Evolutionary conservation across 2,329 filamentous ascomycete genomes (phyloP), one percentile per base, ranked within the genome.

Genomic region (Diaporthe helianthi): DNA sequence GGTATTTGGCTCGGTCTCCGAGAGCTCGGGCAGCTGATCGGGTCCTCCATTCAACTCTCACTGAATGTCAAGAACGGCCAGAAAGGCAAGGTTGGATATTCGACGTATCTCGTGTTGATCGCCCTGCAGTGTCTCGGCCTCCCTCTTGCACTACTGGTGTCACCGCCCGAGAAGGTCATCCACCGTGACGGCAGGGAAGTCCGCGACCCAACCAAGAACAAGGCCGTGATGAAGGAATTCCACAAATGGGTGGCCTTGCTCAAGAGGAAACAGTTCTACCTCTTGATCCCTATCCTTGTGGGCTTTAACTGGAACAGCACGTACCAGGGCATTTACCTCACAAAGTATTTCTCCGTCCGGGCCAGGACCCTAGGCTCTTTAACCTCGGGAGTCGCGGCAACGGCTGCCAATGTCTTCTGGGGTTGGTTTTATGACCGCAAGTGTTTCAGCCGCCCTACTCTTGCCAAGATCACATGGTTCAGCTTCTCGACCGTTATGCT

Each of bases 1-100:
- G 83, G 83, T 2, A 86, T 86, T 44, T 87, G 84, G 85, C 82
- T 87, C 5, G 82, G 83, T 8, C 80, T 86, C 9, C 81, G 84
- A 8, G 83, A 86, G 69, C 79, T 86, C 9, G 85, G 85, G 0
- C 84, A 85, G 67, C 79, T 87, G 26, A 83, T 87, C 66, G 84
- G 84, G 2, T 80, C 83, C 2, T 82, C 84, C 0, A 85, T 86
- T 36, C 83, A 85, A 31, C 79, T 86, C 0, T 83, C 80, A 0
- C 78, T 86, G 19, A 87, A 86, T 55, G 78, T 80, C 67, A 78
- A 80, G 3, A 77, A 79, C 15, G 79, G 79, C 15, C 73, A 81
- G n/a, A 74, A 78, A 13, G 83, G 83, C 38, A 83, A 83, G 70
- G 82, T 85, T 15, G 79, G 80, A 3, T 83, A 84, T 70, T 78